A percentile compares a stretch with the other conserved stretches of the same genome.
Conservation (phyloP, 202 grass and related monocot species). For the Elaeis oleifera region DNA sequence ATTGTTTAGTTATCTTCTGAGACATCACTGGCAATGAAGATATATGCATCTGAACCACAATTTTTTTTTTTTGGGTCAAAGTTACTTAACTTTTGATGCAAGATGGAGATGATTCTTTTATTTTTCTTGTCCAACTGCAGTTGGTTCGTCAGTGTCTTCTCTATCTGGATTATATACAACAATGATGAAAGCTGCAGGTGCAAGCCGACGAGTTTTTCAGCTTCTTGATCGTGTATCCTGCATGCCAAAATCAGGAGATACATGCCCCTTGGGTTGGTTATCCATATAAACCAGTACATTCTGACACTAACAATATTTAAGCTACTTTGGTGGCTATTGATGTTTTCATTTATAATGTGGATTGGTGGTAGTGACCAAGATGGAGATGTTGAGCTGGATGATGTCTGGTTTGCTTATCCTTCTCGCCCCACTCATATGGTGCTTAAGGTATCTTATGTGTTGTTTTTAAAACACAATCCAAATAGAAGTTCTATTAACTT, state of each 20-base stretch:
- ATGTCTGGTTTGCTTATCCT: slow-evolving; percentile 99
- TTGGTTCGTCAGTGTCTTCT: slow-evolving; percentile 82
- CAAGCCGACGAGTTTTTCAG: slow-evolving; percentile 96
- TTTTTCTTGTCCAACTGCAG: slow-evolving; percentile 37
- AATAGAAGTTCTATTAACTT: neutral
- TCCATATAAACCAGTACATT: slow-evolving; percentile 13
- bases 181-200: slow-evolving; percentile 95
- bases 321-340: slow-evolving; percentile 19
- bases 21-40: too few relatives aligned
- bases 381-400: slow-evolving; percentile 77
- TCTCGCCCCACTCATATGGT: slow-evolving; percentile 95
- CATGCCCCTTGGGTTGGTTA: slow-evolving; percentile 60
- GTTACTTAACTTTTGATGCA: neutral
- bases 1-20: neutral
- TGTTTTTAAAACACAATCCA: slow-evolving; percentile 10
- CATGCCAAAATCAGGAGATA: slow-evolving; percentile 63
- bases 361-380: slow-evolving; percentile 47
- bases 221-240: slow-evolving; percentile 79
- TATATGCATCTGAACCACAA: too few relatives aligned
- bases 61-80: neutral
- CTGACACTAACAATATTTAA: neutral
- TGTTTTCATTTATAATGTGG: slow-evolving; percentile 7
- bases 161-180: slow-evolving; percentile 97
- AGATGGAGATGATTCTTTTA: slow-evolving; percentile 2
- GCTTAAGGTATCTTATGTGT: slow-evolving; percentile 64